Base-by-base conservation (phyloP, 257 asterid species). In the Solanum chilense region DNA sequence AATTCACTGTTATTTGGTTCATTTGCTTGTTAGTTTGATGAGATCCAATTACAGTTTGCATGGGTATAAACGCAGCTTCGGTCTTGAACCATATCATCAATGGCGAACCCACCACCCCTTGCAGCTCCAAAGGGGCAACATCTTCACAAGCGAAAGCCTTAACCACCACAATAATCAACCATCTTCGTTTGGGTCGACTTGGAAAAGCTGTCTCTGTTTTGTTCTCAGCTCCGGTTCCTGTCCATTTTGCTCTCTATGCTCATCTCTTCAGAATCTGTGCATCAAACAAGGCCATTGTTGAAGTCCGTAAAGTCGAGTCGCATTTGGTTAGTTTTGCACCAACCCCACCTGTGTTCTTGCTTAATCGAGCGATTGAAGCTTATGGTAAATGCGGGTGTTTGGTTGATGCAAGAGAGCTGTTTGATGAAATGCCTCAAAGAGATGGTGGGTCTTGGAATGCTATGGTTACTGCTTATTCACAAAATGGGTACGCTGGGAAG, bases 391-490 rank as follows among this genome's bases (percentile, higher is more conserved):
- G 98, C 88, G 87, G 88, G 12, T 92, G 94, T 69, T 77, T 94
- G 89, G 85, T 56, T 41, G 98, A 95, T 88, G 98, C 98, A 5
- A 23, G 87, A 68, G 94, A 90, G 16, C 89, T 96, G 94, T 96
- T 95, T 87, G 96, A 94, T 70, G 93, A 94, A 95, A 93, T 96
- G 97, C 98, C 98, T 16, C 85, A 29, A 13, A 89, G 95, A 91
- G 95, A 94, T 52, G 98, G 97, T 7, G 98, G 98, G 9, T 94
- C 99, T 6, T 96, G 99, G 99, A 96, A 95, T 64, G 95, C 98
- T 21, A 86, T 94, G 88, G 90, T 96, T 29, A 90, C 95, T 31
- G 97, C 96, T 1, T 93, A 89, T 87, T 88, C 98, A 29, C 90
- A 89, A 71, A 93, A 92, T 62, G 95, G 93, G 78, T 77, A 71